Percentiles rank a stretch among this genome's conserved stretches.
These are phyloP conservation scores for Aureobasidium pullulans DNA, from an alignment of 2,329 filamentous ascomycete genomes.

Conservation along the genomic window DNA sequence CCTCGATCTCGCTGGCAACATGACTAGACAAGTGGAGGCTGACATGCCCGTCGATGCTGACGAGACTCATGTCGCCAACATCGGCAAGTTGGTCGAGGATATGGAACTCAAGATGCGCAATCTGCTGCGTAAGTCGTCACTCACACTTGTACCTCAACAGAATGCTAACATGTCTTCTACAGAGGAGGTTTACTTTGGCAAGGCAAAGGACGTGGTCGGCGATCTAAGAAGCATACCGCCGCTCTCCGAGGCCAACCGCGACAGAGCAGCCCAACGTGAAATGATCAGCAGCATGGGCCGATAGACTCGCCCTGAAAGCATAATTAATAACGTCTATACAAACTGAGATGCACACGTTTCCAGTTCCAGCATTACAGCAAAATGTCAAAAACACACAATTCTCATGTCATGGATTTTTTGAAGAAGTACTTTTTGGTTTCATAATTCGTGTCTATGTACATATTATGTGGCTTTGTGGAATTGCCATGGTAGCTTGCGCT, in stretches of 20 bases:
- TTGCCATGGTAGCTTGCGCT: neutral
- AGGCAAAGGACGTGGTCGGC: slow-evolving; percentile 96
- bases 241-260: slow-evolving; percentile 75
- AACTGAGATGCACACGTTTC: neutral
- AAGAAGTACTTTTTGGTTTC: neutral
- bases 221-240: slow-evolving; percentile 82
- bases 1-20: slow-evolving; percentile 91
- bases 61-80: slow-evolving; percentile 75
- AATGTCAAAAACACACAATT: neutral
- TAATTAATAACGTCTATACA: neutral
- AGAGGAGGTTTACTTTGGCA: slow-evolving; percentile 98
- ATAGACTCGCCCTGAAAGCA: neutral
- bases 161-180: slow-evolving; percentile 17
- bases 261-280: slow-evolving; percentile 79
- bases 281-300: slow-evolving; percentile 58
- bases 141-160: too few relatives aligned
- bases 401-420: neutral
- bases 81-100: slow-evolving; percentile 89
- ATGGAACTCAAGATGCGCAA: slow-evolving; percentile 99
- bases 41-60: slow-evolving; percentile 62
- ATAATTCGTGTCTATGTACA: neutral
- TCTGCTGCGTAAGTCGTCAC: slow-evolving; percentile 55
- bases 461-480: neutral
- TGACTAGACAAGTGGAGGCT: slow-evolving; percentile 93
- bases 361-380: neutral